Evolutionary conservation across 2,329 filamentous ascomycete genomes (phyloP).

Genomic region (Exserohilum turcica): DNA sequence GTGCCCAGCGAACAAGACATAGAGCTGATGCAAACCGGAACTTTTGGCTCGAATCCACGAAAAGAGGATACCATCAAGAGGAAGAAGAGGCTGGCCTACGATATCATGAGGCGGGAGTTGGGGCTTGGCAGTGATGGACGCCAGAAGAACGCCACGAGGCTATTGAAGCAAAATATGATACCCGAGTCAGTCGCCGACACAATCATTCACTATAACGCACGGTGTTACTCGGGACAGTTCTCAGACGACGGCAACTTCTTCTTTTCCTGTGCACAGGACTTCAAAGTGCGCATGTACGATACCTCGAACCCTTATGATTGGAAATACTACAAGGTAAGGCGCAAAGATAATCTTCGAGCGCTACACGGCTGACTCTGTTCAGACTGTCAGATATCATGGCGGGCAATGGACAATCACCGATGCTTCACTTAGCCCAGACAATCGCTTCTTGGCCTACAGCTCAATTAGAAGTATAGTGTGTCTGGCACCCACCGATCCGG

Average conservation of each 20-base stretch:
- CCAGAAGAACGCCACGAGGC: conserved; percentile 64
- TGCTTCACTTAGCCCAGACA: conserved; percentile 87
- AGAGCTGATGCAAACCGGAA: conserved; percentile 80
- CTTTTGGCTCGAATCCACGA: conserved; percentile 72
- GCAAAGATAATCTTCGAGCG: neutral
- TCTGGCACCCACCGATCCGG: conserved; percentile 83
- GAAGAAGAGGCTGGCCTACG: conserved; percentile 65
- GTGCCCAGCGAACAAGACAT: conserved; percentile 79
- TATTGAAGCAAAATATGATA: conserved; percentile 77
- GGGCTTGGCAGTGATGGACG: conserved; percentile 67
- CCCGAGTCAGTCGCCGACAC: conserved; percentile 79
- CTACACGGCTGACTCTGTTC: conserved; percentile 50
- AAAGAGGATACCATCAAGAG: conserved; percentile 60
- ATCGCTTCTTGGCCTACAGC: conserved; percentile 87
- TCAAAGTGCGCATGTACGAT: conserved; percentile 95
- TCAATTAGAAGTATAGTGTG: conserved; percentile 85
- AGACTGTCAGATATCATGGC: conserved; percentile 80
- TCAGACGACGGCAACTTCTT: conserved; percentile 98
- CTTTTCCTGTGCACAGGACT: conserved; percentile 89
- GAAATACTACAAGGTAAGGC: conserved; percentile 85
- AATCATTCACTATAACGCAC: conserved; percentile 82
- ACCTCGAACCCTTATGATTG: conserved; percentile 94
- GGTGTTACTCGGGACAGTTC: conserved; percentile 95
- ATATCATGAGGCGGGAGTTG: conserved; percentile 81
- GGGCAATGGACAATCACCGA: conserved; percentile 97